These are phyloP conservation scores for Cokeromyces recurvatus DNA, from an alignment of 371 early-diverging fungal genomes.

Conservation along the genomic window DNA sequence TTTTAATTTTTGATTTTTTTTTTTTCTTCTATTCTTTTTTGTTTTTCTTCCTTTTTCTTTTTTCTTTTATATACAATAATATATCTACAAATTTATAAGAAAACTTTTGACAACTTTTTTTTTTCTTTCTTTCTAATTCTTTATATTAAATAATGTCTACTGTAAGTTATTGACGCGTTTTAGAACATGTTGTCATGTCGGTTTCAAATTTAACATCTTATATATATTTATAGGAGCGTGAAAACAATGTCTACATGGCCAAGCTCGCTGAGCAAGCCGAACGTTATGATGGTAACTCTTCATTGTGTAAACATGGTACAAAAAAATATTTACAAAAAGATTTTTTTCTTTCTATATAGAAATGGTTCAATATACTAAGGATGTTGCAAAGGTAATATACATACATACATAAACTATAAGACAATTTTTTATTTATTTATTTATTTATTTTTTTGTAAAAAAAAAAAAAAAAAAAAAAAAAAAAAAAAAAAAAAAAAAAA, in stretches of 20 bases:
- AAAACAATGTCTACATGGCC: conserved; percentile 75
- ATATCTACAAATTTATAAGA: too few relatives aligned
- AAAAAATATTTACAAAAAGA: neutral
- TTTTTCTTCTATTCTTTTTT: too few relatives aligned
- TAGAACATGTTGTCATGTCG: too few relatives aligned
- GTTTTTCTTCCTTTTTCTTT: too few relatives aligned
- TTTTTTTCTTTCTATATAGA: conserved; percentile 43
- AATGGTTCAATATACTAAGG: conserved; percentile 94
- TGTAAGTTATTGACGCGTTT: neutral
- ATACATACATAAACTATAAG: too few relatives aligned
- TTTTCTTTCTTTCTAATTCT: neutral
- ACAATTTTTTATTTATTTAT: too few relatives aligned
- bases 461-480: too few relatives aligned
- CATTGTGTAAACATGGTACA: neutral
- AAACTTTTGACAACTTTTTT: too few relatives aligned
- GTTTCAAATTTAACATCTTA: too few relatives aligned
- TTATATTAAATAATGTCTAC: conserved; percentile 1
- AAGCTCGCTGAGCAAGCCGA: conserved; percentile 99
- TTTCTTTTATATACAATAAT: too few relatives aligned
- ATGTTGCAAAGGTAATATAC: conserved; percentile 52
- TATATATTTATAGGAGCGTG: conserved; percentile 28
- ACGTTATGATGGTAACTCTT: conserved; percentile 76
- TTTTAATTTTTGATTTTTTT: too few relatives aligned
- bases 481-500: conserved; percentile 5
- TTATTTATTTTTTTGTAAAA: too few relatives aligned